Evolutionary conservation across 495 filamentous ascomycete genomes (phyloP), one percentile per base, ranked within the genome.

Genomic region (Aspergillus saccharolyticus): DNA sequence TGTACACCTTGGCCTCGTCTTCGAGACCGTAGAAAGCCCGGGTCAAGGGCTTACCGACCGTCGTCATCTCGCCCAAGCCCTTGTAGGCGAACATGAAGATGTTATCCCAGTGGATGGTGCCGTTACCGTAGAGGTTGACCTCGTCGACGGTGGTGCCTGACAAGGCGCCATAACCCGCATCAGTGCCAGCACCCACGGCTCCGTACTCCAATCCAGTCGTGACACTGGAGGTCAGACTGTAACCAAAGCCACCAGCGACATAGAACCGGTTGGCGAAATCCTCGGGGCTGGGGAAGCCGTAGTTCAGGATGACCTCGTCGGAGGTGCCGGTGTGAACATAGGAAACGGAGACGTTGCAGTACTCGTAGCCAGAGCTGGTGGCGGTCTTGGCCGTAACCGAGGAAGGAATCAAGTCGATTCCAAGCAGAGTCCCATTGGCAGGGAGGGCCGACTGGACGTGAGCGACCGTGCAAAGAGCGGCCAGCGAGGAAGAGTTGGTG

Each of bases 71-170:
- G 18, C 70, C 69, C 0, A 73, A 63, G 10, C 69, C 76, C 60
- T 78, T 65, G 64, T 78, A 80, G n/a, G 55, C 60, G 60, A 74
- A 74, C 69, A 76, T 76, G 59, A 70, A 64, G 17, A 65, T 69
- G 5, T 69, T 66, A 44, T 77, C 73, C 68, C 67, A 76, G 60
- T 77, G 76, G 62, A 76, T 69, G 10, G 70, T 68, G 17, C 74
- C 74, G 52, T 77, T 76, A n/a, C 69, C 73, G 30, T 60, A 60
- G 0, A 74, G 57, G 19, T 63, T 62, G 8, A 74, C 73, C 3
- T 74, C 68, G 49, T 76, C 74, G 53, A 70, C 69, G 61, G 47
- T 61, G 53, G 47, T 50, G 6, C 61, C 45, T 28, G 64, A 42
- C 49, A 77, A 64, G 5, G 70, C 73, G 52, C 67, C 69, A 49